These are phyloP conservation scores for Solanum pimpinellifolium DNA, from an alignment of 257 asterid genomes.

Conservation along the genomic window DNA sequence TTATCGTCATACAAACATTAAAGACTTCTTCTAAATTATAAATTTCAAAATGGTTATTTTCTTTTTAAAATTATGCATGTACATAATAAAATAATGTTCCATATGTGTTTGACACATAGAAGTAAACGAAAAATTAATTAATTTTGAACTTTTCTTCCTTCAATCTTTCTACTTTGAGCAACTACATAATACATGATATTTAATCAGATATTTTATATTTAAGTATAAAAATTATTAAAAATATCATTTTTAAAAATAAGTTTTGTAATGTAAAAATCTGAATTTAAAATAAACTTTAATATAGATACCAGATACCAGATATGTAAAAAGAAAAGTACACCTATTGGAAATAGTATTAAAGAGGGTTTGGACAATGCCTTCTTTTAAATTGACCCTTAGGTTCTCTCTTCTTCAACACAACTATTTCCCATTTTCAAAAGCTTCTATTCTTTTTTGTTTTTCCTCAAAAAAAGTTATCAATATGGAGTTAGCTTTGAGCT, in stretches of 20 bases:
- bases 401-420: not conserved
- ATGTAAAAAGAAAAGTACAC: not conserved
- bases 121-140: not conserved
- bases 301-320: not conserved
- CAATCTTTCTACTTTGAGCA: not conserved
- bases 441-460: not conserved
- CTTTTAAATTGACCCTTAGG: not conserved
- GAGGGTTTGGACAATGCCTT: not conserved
- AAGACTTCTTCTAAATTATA: not conserved
- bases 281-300: not conserved
- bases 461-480: not conserved
- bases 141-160: not conserved
- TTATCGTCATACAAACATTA: not conserved
- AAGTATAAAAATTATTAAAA: not conserved
- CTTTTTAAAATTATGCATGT: not conserved
- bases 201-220: not conserved
- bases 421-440: not conserved
- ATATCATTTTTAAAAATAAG: accelerated
- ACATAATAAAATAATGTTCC: not conserved
- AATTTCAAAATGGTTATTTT: not conserved
- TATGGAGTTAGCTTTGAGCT: constrained; percentile 81
- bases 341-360: not conserved
- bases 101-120: not conserved
- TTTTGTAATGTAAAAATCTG: accelerated
- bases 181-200: not conserved